Base-by-base conservation (phyloP, 257 asterid genomes). In the Nemophila menziesii region DNA sequence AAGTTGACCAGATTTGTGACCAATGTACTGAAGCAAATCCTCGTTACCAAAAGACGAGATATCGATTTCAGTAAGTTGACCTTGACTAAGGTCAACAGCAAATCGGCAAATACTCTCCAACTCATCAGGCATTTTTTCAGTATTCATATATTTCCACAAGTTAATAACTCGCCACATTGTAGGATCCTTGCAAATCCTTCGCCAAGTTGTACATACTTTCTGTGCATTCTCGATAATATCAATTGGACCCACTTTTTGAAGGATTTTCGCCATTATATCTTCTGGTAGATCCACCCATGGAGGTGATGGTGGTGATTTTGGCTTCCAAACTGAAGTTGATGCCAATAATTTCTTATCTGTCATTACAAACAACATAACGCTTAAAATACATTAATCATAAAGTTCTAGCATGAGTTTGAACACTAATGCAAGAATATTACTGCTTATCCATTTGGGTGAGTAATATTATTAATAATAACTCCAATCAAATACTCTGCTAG, bases 81-180 rank as follows among this genome's bases (percentile, higher is more conserved):
- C 80, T 33, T 65, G 63, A 62, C 77, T 75, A n/a, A 54, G 68
- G 56, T 75, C 74, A 33, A 75, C 61, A 0, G 73, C 75, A 18
- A 8, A 14, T 33, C 57, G 67, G 55, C 75, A 68, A 54, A 66
- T 46, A 11, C 2, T 19, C 20, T 56, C 64, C 1, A 65, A 21
- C 14, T 38, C 54, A 9, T 33, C 33, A 3, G 18, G 44, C 21
- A 16, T 19, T 4, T 16, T 11, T 9, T 5, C 0, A n/a, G 6
- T 2, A 36, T 39, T 44, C 15, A 13, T 33, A 18, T 18, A 19
- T 11, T 14, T 38, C 10, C 15, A 20, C 46, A 50, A 37, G 16
- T 50, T 38, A 7, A 50, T 50, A 13, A 38, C 56, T 36, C 56
- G 21, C 56, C 46, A 50, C 46, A 38, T 21, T 8, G 46, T 18